Evolutionary conservation across 306 rosid genomes (phyloP).

Genomic region (Sphenostylis stenocarpa): DNA sequence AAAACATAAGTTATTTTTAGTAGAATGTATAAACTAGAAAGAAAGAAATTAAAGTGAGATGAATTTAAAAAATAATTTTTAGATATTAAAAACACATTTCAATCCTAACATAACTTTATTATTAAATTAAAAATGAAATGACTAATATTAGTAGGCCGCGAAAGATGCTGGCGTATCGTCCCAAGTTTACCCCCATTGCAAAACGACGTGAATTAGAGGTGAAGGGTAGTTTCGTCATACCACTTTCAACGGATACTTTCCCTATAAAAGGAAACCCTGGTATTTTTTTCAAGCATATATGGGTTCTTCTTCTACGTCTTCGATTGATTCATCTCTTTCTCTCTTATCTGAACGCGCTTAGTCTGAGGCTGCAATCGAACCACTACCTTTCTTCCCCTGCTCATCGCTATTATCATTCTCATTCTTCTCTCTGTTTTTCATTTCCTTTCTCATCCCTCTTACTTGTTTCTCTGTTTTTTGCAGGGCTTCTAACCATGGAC

Average conservation of each 20-base stretch:
- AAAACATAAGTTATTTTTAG: neutral
- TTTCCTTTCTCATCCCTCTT: neutral
- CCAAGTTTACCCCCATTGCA: neutral
- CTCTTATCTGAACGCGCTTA: neutral
- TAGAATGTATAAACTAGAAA: neutral
- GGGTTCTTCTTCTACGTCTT: neutral
- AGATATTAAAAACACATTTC: neutral
- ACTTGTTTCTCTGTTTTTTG: neutral
- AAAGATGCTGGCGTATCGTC: neutral
- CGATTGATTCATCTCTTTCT: neutral
- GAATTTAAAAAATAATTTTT: neutral
- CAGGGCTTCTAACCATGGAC: constrained; percentile 35
- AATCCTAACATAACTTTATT: neutral
- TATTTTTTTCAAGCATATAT: neutral
- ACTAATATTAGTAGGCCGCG: neutral
- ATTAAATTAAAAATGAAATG: too few species aligned
- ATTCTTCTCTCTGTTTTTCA: neutral
- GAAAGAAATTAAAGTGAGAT: neutral
- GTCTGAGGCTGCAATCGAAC: neutral
- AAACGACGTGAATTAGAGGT: neutral
- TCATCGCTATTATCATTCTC: neutral
- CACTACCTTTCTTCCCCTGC: neutral
- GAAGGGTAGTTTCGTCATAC: constrained; percentile 24
- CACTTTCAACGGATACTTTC: constrained; percentile 36
- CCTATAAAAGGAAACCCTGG: neutral